phyloP scores from a whole-genome alignment of 305 asterid species.

The Fraxinus angustifolia region DNA sequence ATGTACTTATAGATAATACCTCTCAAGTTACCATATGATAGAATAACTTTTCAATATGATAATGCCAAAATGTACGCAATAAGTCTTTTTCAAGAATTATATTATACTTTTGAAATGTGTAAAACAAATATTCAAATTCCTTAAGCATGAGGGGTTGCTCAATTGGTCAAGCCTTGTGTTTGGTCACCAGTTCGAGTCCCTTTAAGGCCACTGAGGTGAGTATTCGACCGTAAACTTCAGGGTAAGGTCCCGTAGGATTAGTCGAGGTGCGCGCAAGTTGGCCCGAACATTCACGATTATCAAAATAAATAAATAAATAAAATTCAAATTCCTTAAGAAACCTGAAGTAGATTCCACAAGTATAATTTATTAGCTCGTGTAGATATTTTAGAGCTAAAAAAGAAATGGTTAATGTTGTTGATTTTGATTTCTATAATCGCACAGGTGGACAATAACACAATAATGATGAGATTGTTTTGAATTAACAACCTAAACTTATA shows the following conservation, averaged over 20 bases:
- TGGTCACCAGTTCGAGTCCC: too few relatives aligned
- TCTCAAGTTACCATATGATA: neutral
- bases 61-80: neutral
- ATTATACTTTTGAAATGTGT: neutral
- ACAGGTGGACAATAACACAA: neutral
- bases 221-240: too few relatives aligned
- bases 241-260: too few relatives aligned
- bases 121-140: neutral
- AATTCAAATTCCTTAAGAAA: neutral
- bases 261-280: too few relatives aligned
- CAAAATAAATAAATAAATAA: too few relatives aligned
- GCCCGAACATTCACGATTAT: too few relatives aligned
- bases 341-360: neutral
- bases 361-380: neutral
- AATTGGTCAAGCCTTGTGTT: too few relatives aligned
- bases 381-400: neutral
- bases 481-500: neutral
- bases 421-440: neutral
- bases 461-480: neutral
- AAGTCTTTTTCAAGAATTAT: neutral
- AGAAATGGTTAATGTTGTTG: neutral
- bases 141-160: neutral
- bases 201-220: too few relatives aligned
- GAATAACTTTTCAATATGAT: neutral
- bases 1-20: neutral